Conservation (phyloP, 1,139 yeast genomes). For the Nadsonia commutata region DNA sequence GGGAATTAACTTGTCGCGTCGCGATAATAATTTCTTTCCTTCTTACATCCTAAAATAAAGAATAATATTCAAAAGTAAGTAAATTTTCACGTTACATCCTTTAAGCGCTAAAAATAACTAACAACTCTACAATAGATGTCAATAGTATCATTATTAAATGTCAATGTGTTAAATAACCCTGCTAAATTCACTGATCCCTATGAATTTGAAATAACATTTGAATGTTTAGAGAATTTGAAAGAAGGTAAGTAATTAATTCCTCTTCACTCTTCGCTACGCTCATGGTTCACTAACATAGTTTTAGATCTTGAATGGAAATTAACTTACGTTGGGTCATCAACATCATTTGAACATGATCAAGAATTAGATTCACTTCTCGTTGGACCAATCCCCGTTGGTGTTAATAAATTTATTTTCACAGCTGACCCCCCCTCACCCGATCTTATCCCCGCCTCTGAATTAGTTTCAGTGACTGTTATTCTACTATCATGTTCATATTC, state of each 20-base stretch:
- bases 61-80: no score
- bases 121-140: constrained; percentile 41
- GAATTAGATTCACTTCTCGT: constrained; percentile 88
- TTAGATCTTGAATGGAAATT: constrained; percentile 88
- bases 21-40: no score
- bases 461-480: constrained; percentile 89
- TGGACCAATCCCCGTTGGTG: constrained; percentile 97
- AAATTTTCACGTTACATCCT: no score
- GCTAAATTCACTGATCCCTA: constrained; percentile 89
- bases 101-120: neutral
- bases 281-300: neutral
- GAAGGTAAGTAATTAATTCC: constrained; percentile 28
- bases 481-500: constrained; percentile 83
- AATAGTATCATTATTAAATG: constrained; percentile 81
- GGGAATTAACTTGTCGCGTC: no score
- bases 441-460: constrained; percentile 84
- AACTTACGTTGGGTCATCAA: constrained; percentile 90
- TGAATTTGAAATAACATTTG: constrained; percentile 93
- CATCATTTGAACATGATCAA: constrained; percentile 90
- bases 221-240: constrained; percentile 82
- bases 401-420: constrained; percentile 78
- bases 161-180: constrained; percentile 87
- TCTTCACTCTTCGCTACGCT: no score
- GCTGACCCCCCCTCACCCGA: constrained; percentile 98
- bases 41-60: no score